Evolutionary conservation across 2,329 filamentous ascomycete species (phyloP), one percentile per base, ranked within the genome.

Genomic region (Venturia aucupariae): DNA sequence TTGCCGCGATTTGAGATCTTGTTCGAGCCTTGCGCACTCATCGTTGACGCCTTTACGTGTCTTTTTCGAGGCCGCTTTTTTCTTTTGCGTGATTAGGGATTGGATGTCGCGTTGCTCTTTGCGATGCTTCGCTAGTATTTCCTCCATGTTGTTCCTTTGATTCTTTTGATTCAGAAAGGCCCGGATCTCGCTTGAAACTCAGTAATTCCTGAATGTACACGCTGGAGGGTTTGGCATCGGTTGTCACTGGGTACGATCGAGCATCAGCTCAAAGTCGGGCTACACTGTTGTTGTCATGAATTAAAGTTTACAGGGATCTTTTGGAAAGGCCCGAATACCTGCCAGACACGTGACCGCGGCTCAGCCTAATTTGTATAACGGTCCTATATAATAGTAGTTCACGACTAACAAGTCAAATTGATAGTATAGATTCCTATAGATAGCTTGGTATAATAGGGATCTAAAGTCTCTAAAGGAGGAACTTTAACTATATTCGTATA

Each of bases 61-160:
- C 75, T 86, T 87, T 78, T 97, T 99, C 59, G 89, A 95, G 19
- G 94, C 92, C 69, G 90, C 88, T 81, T 97, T 97, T 82, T 97
- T 99, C 82, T 97, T 97, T 77, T 89, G 92, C 5, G 90, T 97
- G 72, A 95, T 86, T 66, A 88, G 87, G 61, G 86, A 84, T 75
- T 96, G 90, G 32, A 99, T 82, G 67, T 97, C 93, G 70, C 87
- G 88, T 74, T 89, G 86, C 77, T 99, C 93, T 76, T 90, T 94
- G 71, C 90, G 87, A 75, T 99, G 94, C 59, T 87, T 88, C 44
- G 86, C 80, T 70, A 90, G 87, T 64, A 94, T 78, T 67, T 90
- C 86, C 66, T 97, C 92, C 76, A 94, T 85, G 27, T 10, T 46
- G 30, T 54, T 24, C 19, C 11, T 19, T 42, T 42, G 19, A 46